Percentiles rank a stretch among this genome's conserved stretches.
Conservation (phyloP, 768 basidiomycete genomes). For the Leucosporidium scottii region DNA sequence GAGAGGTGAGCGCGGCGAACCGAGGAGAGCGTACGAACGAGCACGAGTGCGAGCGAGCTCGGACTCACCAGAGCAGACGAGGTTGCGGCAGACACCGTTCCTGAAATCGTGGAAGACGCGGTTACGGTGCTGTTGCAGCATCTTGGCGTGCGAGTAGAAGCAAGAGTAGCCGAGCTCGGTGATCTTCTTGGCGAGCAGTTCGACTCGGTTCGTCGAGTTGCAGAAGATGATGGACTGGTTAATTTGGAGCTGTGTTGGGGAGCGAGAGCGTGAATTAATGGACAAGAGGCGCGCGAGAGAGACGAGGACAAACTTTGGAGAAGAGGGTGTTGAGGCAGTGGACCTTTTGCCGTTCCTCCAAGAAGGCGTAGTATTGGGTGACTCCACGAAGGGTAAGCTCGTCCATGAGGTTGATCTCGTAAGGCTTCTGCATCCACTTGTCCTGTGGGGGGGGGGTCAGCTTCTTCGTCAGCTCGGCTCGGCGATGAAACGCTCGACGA, state of each 20-base stretch:
- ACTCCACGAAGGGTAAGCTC: conserved; percentile 97
- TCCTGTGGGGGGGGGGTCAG: conserved; percentile 50
- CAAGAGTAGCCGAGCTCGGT: conserved; percentile 99
- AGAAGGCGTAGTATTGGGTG: conserved; percentile 98
- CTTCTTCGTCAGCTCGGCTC: no score
- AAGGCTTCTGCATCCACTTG: conserved; percentile 90
- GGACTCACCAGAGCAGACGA: conserved; percentile 69
- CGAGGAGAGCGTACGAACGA: no score
- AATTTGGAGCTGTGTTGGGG: conserved; percentile 76
- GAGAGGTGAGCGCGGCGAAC: conserved; percentile 40
- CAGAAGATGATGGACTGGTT: conserved; percentile 99
- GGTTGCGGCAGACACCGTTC: conserved; percentile 94
- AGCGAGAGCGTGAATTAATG: conserved; percentile 41
- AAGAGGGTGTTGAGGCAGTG: conserved; percentile 99
- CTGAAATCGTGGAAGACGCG: conserved; percentile 99
- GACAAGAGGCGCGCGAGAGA: conserved; percentile 48
- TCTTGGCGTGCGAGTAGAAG: conserved; percentile 99
- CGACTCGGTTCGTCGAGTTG: conserved; percentile 99
- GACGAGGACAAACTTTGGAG: conserved; percentile 63
- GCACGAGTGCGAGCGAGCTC: no score
- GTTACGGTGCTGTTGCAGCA: conserved; percentile 97
- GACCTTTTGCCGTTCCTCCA: conserved; percentile 98
- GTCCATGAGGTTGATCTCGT: conserved; percentile 99
- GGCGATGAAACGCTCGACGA: conserved; percentile 18
- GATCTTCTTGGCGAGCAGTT: conserved; percentile 97